Evolutionary conservation across 306 rosid species (phyloP).

Genomic region (Vachellia collinsii): DNA sequence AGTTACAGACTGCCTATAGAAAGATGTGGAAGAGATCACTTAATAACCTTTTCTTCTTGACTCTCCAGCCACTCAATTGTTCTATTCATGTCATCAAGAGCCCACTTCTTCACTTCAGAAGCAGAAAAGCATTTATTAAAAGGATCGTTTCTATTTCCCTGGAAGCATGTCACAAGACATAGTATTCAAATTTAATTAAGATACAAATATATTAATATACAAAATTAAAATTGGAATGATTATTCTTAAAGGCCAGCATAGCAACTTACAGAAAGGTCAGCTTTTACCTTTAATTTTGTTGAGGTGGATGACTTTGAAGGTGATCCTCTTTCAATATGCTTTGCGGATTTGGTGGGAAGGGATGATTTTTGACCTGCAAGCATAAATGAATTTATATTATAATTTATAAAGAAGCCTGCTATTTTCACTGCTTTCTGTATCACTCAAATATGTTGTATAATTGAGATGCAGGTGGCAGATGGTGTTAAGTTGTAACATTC

Average conservation of each 20-base stretch:
- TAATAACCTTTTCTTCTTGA: constrained; percentile 90
- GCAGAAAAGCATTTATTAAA: constrained; percentile 56
- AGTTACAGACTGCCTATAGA: neutral
- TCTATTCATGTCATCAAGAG: constrained; percentile 64
- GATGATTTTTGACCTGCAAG: constrained; percentile 54
- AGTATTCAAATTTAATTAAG: constrained; percentile 1
- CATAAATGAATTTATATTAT: constrained; percentile 25
- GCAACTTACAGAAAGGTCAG: constrained; percentile 13
- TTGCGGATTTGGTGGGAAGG: constrained; percentile 45
- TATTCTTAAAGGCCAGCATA: constrained; percentile 23
- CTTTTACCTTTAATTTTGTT: constrained; percentile 54
- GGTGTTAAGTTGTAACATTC: constrained; percentile 1
- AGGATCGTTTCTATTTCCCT: constrained; percentile 48
- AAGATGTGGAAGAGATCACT: neutral
- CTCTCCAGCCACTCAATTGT: constrained; percentile 87
- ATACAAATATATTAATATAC: neutral
- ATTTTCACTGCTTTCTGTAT: constrained; percentile 16
- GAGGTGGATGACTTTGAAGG: constrained; percentile 49
- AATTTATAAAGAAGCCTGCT: neutral
- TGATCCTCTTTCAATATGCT: constrained; percentile 47
- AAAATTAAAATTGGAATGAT: constrained; percentile 14
- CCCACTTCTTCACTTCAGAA: constrained; percentile 81
- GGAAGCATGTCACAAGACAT: constrained; percentile 39
- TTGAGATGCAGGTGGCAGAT: constrained; percentile 17
- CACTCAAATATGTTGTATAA: constrained; percentile 20